Evolutionary conservation across 1,139 yeast species (phyloP).

Genomic region (Pichia sp.): DNA sequence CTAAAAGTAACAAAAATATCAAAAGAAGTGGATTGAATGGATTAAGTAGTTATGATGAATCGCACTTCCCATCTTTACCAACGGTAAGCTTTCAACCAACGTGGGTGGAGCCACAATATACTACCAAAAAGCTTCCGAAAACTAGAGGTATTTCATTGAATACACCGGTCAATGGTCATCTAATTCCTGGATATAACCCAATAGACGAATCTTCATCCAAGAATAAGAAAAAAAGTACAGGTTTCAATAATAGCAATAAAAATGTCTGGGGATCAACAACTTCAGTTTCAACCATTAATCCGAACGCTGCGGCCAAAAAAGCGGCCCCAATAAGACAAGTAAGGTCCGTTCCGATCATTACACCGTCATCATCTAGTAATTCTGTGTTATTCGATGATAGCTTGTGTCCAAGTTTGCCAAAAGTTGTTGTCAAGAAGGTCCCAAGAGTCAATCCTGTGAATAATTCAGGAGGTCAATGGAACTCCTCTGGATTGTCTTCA

Average conservation of each 20-base stretch:
- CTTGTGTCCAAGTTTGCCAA: constrained; percentile 41
- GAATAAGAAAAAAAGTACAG: not conserved
- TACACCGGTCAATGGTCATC: constrained; percentile 16
- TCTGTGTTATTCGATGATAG: not conserved
- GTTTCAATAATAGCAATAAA: not conserved
- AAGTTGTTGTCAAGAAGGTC: constrained; percentile 30
- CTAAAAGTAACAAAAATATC: not conserved
- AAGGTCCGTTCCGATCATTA: not conserved
- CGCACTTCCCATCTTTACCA: not conserved
- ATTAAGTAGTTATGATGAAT: not conserved
- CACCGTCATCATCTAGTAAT: not conserved
- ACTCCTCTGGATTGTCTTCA: constrained; percentile 3
- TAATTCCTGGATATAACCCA: constrained; percentile 18
- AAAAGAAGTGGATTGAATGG: not conserved
- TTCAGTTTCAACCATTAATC: not conserved
- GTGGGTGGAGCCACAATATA: not conserved
- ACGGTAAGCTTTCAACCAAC: not conserved
- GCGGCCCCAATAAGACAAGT: too few relatives aligned
- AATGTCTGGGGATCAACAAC: not conserved
- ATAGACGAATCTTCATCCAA: not conserved
- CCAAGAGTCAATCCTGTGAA: constrained; percentile 32
- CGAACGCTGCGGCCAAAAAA: not conserved
- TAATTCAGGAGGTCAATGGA: constrained; percentile 28
- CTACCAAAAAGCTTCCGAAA: not conserved
- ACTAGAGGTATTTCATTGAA: constrained; percentile 14